A percentile compares a stretch with the other conserved stretches of the same genome.
These are phyloP conservation scores for Lycium barbarum DNA, from an alignment of 257 asterid species.

Conservation along the genomic window DNA sequence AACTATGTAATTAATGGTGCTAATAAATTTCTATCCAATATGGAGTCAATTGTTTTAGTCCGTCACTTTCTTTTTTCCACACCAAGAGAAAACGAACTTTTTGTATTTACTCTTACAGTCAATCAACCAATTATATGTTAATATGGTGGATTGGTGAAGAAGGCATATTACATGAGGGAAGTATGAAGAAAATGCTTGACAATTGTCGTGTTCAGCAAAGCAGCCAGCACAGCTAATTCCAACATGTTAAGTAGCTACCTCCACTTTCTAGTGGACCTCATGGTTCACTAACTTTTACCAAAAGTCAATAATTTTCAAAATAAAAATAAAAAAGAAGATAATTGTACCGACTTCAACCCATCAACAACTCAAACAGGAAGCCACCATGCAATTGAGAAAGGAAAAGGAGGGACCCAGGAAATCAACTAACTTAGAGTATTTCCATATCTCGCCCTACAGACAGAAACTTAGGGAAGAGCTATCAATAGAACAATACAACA, in stretches of 20 bases:
- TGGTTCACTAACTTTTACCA: not conserved
- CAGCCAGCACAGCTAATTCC: not conserved
- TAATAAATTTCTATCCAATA: too few species aligned
- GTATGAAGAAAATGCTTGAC: not conserved
- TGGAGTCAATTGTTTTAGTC: too few species aligned
- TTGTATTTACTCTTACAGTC: not conserved
- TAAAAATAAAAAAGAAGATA: not conserved
- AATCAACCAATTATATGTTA: not conserved
- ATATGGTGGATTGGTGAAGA: not conserved
- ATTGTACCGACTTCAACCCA: not conserved
- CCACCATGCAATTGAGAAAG: not conserved
- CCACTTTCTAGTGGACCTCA: slow-evolving; percentile 12
- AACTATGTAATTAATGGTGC: too few species aligned
- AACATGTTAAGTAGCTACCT: not conserved
- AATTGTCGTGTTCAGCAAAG: not conserved
- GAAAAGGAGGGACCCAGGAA: too few species aligned
- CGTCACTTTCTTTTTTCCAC: not conserved
- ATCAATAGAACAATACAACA: too few species aligned
- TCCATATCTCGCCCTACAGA: too few species aligned
- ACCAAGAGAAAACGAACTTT: not conserved
- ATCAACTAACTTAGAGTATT: too few species aligned
- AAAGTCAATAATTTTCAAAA: not conserved
- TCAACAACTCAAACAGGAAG: not conserved
- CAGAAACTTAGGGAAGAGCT: too few species aligned
- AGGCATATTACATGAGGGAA: not conserved